Evolutionary conservation across 2,329 filamentous ascomycete genomes (phyloP).

Genomic region (Aspergillus sp.): DNA sequence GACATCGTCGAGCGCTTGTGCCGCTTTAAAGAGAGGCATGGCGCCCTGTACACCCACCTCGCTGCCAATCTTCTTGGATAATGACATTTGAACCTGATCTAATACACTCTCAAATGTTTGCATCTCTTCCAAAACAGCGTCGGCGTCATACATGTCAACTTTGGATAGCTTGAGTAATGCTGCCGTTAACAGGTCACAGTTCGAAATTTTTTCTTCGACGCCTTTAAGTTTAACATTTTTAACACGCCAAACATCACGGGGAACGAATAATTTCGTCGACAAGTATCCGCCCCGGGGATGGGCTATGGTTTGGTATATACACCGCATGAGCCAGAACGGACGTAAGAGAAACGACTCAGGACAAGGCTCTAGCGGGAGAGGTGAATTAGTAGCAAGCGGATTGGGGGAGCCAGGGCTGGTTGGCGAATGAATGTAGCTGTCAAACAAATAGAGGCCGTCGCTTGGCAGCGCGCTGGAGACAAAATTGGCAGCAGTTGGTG

Average conservation of each 20-base stretch:
- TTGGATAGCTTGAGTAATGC: conserved; percentile 78
- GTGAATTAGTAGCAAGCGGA: conserved; percentile 61
- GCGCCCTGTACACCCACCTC: conserved; percentile 84
- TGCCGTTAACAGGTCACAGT: conserved; percentile 87
- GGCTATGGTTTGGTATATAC: conserved; percentile 85
- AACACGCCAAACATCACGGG: conserved; percentile 88
- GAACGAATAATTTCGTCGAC: conserved; percentile 87
- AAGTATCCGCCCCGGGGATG: conserved; percentile 91
- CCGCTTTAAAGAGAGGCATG: conserved; percentile 70
- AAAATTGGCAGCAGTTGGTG: conserved; percentile 64
- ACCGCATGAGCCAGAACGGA: conserved; percentile 97
- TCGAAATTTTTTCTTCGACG: conserved; percentile 88
- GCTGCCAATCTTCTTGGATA: conserved; percentile 83
- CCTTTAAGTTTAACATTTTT: conserved; percentile 90
- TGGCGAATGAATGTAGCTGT: conserved; percentile 73
- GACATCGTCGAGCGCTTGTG: conserved; percentile 50
- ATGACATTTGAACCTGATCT: conserved; percentile 75
- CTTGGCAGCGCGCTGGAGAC: conserved; percentile 57
- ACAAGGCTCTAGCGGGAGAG: conserved; percentile 83
- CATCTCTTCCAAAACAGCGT: conserved; percentile 92
- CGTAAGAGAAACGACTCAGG: conserved; percentile 85
- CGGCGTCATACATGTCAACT: conserved; percentile 86
- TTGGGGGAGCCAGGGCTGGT: conserved; percentile 66
- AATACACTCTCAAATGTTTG: conserved; percentile 81
- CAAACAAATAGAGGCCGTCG: conserved; percentile 77